Base-by-base conservation (phyloP, 805 yeast species). In the Ogataea wickerhamii region DNA sequence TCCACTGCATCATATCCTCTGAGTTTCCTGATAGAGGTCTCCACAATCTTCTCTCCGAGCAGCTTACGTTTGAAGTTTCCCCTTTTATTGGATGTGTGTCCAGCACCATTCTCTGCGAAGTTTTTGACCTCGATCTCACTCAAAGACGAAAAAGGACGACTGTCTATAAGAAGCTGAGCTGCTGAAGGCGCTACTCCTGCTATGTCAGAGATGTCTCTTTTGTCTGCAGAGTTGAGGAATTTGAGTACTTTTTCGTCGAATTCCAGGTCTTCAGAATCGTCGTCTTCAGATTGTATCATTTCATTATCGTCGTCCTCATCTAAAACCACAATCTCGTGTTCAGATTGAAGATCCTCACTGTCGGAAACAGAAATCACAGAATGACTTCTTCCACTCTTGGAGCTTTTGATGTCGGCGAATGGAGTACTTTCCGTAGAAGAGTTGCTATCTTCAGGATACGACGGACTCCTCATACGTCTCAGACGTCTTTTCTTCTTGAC, bases 1-100 rank as follows among this genome's bases (percentile, higher is more conserved):
- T 91, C 98, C 30, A 93, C 95, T 0, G 98, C 98, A 44, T 80
- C 82, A 58, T 93, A 93, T 4, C 98, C 98, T 52, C 79, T 77
- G 45, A 93, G 68, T 12, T 87, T 82, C 45, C 73, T 66, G 32
- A 75, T 74, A 4, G 89, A 74, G 27, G 76, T 81, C 47, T 82
- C 91, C 17, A 87, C 74, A 34, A 87, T 71, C 53, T 77, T 75
- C 50, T 82, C 82, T 8, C 96, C 96, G 32, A 77, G 75, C 4
- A 82, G 69, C 56, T 76, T 78, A 39, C 62, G 69, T 38, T 65
- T 67, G 39, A 57, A 61, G 38, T 52, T 58, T 37, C 58, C 61
- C 38, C 51, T 53, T 36, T 57, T 53, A 13, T 42, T 37, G 3
- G 44, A 28, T 3, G 49, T 43, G n/a, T 49, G 45, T 7, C 37